Conservation (phyloP, 2,329 filamentous ascomycete genomes). For the Sarocladium kiliense region DNA sequence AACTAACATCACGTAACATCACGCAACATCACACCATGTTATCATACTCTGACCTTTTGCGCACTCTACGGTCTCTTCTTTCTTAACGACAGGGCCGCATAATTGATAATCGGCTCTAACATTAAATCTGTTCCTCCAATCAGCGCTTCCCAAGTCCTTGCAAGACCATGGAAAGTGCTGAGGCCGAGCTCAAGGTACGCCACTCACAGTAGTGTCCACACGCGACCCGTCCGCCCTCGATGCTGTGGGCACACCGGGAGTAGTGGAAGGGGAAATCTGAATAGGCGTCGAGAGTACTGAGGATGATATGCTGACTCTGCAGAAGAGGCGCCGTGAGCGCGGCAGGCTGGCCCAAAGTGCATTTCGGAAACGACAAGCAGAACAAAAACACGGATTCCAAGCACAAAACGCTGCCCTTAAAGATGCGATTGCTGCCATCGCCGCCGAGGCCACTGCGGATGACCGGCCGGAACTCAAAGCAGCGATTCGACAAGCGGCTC, state of each 20-base stretch:
- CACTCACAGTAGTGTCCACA: neutral
- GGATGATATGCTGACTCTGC: neutral
- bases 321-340: slow-evolving; percentile 23
- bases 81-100: neutral
- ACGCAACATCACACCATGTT: slow-evolving; percentile 12
- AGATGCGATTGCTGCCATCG: neutral
- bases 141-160: neutral
- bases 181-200: neutral
- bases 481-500: neutral
- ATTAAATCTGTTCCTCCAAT: too few species aligned
- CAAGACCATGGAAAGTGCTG: neutral
- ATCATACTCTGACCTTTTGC: slow-evolving; percentile 3
- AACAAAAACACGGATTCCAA: slow-evolving; percentile 9
- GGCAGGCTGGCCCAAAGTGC: slow-evolving; percentile 22
- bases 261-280: neutral
- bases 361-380: slow-evolving; percentile 21
- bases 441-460: neutral
- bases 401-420: neutral
- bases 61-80: neutral
- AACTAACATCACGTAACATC: slow-evolving; percentile 11
- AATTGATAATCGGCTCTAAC: neutral
- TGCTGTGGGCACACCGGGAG: too few species aligned
- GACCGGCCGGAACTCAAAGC: neutral
- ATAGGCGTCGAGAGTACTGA: too few species aligned
- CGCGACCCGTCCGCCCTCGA: neutral